Evolutionary conservation across 106 monocot species (phyloP).

Genomic region (Xerophyta viscosa): DNA sequence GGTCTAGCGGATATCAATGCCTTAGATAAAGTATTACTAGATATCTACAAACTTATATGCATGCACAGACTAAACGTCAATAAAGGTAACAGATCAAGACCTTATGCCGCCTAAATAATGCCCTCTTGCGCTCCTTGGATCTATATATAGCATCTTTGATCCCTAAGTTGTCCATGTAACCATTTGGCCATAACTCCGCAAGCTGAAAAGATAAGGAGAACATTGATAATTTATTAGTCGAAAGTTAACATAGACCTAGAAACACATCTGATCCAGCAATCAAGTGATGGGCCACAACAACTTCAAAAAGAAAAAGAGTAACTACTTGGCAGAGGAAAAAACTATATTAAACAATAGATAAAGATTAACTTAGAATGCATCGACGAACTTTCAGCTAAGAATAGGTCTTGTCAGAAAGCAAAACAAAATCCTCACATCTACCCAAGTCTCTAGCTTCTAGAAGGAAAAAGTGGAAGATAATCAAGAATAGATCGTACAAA

Average conservation of each 20-base stretch:
- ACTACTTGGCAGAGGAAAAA: neutral
- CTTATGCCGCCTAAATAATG: conserved; percentile 41
- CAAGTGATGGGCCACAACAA: no score
- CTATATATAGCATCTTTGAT: conserved; percentile 81
- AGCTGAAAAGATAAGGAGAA: conserved; percentile 31
- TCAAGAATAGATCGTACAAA: no score
- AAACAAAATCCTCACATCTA: no score
- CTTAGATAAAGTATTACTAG: no score
- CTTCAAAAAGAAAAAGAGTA: neutral
- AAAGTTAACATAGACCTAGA: no score
- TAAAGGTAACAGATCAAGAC: conserved; percentile 9
- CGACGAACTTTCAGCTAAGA: neutral
- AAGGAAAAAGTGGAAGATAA: no score
- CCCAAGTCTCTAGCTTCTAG: no score
- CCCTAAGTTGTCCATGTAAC: conserved; percentile 86
- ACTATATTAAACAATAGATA: no score
- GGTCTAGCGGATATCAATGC: no score
- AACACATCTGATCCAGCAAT: no score
- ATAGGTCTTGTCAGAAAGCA: no score
- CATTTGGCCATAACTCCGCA: conserved; percentile 89
- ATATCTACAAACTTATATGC: neutral
- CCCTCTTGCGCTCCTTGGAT: conserved; percentile 72
- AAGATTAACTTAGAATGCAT: neutral
- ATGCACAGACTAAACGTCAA: no score
- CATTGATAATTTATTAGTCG: neutral